phyloP scores from a whole-genome alignment of 2,329 filamentous ascomycete genomes.

The Diplodia scrobiculata region DNA sequence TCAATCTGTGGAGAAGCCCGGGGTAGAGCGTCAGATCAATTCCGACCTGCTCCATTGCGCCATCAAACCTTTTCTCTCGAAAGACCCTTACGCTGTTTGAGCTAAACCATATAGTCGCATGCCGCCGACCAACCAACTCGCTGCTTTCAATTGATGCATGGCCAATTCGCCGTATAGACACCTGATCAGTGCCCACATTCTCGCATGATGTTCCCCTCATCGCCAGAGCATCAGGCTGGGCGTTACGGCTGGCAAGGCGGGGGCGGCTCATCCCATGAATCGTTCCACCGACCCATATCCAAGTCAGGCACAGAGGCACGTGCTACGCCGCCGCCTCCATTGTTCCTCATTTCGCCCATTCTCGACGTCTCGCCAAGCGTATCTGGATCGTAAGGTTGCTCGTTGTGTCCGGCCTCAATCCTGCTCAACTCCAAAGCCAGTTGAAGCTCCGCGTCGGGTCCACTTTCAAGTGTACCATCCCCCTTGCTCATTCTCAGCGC shows the following conservation, averaged over 20 bases:
- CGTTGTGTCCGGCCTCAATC: background rate
- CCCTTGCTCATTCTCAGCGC: background rate
- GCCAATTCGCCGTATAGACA: background rate
- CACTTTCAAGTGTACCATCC: background rate
- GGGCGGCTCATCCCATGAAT: conserved; percentile 2
- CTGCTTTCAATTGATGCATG: conserved; percentile 5
- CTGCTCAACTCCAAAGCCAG: conserved; percentile 8
- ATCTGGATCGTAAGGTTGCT: background rate
- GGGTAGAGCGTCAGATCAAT: conserved; percentile 17
- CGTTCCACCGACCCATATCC: background rate
- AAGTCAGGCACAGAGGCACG: conserved; percentile 1
- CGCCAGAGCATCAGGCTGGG: background rate
- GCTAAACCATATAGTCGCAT: conserved; percentile 4
- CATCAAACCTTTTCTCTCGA: background rate
- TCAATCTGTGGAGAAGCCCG: conserved; percentile 22
- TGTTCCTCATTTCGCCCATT: conserved; percentile 18
- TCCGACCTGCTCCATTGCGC: conserved; percentile 16
- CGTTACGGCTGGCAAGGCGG: conserved; percentile 9
- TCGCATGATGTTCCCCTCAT: background rate
- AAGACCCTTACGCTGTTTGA: background rate
- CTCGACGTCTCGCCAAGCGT: conserved; percentile 9
- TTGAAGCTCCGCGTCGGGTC: conserved; percentile 3
- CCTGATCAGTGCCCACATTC: background rate
- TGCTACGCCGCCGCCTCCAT: background rate
- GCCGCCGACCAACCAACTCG: conserved; percentile 1